Evolutionary conservation across 768 basidiomycete species (phyloP).

Genomic region (button mushroom (Agaricus bisporus)): DNA sequence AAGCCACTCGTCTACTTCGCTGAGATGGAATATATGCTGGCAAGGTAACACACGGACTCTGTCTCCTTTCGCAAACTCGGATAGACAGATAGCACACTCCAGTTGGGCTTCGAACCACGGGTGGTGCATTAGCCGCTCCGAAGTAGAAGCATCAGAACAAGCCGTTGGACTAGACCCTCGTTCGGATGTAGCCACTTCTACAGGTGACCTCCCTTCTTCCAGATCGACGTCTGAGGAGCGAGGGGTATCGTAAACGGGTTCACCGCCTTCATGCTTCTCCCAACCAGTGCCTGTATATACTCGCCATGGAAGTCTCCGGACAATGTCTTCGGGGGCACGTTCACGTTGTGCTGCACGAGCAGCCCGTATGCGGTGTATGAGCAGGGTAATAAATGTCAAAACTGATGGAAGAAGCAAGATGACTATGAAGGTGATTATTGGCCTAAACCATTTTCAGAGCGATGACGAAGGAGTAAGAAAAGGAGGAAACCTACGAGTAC

Average conservation of each 20-base stretch:
- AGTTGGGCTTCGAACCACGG: constrained; percentile 77
- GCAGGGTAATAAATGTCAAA: constrained; percentile 82
- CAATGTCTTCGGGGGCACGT: constrained; percentile 76
- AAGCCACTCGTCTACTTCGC: constrained; percentile 90
- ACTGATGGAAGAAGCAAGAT: constrained; percentile 87
- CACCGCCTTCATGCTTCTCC: constrained; percentile 63
- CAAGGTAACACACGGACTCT: constrained; percentile 89
- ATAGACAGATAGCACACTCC: constrained; percentile 93
- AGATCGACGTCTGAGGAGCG: constrained; percentile 28
- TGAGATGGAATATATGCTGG: constrained; percentile 90
- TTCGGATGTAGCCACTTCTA: constrained; percentile 14
- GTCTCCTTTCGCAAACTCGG: constrained; percentile 81
- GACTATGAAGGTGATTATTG: constrained; percentile 79
- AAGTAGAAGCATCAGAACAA: constrained; percentile 31
- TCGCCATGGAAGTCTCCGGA: constrained; percentile 73
- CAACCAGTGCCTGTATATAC: constrained; percentile 78
- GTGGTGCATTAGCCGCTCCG: constrained; percentile 30
- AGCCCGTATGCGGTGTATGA: constrained; percentile 83
- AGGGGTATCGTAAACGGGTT: constrained; percentile 23
- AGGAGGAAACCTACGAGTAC: constrained; percentile 64
- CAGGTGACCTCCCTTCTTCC: constrained; percentile 28
- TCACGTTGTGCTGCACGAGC: constrained; percentile 78
- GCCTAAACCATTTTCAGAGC: constrained; percentile 35
- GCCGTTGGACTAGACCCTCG: constrained; percentile 14
- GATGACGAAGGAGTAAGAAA: constrained; percentile 6